phyloP scores from a whole-genome alignment of 2,329 filamentous ascomycete genomes.

The Dendryphion nanum region DNA sequence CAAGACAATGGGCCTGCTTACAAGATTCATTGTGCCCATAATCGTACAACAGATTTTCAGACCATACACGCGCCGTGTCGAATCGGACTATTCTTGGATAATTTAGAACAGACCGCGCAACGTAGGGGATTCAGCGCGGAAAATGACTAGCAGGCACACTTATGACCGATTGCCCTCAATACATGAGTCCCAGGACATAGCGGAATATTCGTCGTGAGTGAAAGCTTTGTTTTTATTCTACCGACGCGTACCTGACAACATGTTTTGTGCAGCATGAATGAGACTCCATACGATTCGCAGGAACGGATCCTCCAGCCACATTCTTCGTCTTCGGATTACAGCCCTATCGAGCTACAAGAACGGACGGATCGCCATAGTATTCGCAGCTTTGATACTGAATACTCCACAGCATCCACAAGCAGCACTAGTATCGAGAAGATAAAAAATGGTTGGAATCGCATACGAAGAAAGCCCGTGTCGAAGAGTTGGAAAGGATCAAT shows the following conservation, averaged over 20 bases:
- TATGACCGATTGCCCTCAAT: constrained; percentile 14
- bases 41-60: no score
- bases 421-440: constrained; percentile 14
- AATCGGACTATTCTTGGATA: no score
- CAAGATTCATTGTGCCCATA: no score
- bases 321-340: no score
- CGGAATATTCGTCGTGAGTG: constrained; percentile 16
- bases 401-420: constrained; percentile 12
- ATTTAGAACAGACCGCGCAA: no score
- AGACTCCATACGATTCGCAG: no score
- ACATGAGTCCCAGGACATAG: constrained; percentile 13
- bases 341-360: neutral
- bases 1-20: no score
- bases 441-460: constrained; percentile 16
- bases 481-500: constrained; percentile 13
- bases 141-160: constrained; percentile 9
- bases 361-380: constrained; percentile 6
- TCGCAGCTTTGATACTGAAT: constrained; percentile 15
- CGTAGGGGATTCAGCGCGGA: no score
- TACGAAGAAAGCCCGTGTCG: constrained; percentile 19
- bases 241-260: no score
- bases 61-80: no score
- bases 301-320: no score
- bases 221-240: neutral
- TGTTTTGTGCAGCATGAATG: no score